These are phyloP conservation scores for Verticillium albo-atrum DNA, from an alignment of 2,329 filamentous ascomycete genomes.

Conservation along the genomic window DNA sequence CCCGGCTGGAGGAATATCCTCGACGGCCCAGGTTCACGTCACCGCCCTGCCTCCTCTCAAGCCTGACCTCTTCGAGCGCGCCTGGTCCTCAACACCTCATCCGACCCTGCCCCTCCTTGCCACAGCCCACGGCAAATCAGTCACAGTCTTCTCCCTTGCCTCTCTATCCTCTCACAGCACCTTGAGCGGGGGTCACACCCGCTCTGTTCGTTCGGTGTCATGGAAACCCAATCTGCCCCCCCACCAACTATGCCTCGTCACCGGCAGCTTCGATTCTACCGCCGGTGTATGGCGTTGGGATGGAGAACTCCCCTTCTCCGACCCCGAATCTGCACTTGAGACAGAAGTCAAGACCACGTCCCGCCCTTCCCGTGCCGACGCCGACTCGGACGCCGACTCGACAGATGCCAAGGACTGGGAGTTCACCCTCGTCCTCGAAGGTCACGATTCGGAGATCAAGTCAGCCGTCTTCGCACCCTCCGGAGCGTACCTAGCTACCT, in stretches of 20 bases:
- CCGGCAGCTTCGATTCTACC: slow-evolving; percentile 89
- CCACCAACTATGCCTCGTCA: slow-evolving; percentile 73
- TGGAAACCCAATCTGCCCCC: slow-evolving; percentile 69
- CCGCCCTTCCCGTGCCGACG: neutral
- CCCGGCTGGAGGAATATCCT: neutral
- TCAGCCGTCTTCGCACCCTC: slow-evolving; percentile 68
- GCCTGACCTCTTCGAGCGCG: slow-evolving; percentile 61
- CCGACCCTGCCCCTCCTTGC: slow-evolving; percentile 84
- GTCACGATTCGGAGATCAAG: slow-evolving; percentile 93
- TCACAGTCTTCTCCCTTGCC: slow-evolving; percentile 83
- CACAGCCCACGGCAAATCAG: slow-evolving; percentile 80
- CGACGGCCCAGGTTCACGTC: slow-evolving; percentile 20
- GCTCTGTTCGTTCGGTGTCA: slow-evolving; percentile 77
- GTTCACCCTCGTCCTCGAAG: slow-evolving; percentile 86
- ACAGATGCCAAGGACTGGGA: slow-evolving; percentile 73
- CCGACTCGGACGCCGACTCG: neutral
- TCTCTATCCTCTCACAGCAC: slow-evolving; percentile 75
- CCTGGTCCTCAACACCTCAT: slow-evolving; percentile 84
- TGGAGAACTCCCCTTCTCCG: slow-evolving; percentile 29
- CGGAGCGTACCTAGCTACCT: slow-evolving; percentile 80
- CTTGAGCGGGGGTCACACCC: slow-evolving; percentile 83
- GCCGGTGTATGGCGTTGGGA: slow-evolving; percentile 78
- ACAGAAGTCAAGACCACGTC: slow-evolving; percentile 29
- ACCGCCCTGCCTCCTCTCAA: slow-evolving; percentile 45
- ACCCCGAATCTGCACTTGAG: slow-evolving; percentile 40